Percentiles rank a stretch among this genome's conserved stretches.
Conservation (phyloP, 1,284 basidiomycete species). For the Tylopilus orsonianus region DNA sequence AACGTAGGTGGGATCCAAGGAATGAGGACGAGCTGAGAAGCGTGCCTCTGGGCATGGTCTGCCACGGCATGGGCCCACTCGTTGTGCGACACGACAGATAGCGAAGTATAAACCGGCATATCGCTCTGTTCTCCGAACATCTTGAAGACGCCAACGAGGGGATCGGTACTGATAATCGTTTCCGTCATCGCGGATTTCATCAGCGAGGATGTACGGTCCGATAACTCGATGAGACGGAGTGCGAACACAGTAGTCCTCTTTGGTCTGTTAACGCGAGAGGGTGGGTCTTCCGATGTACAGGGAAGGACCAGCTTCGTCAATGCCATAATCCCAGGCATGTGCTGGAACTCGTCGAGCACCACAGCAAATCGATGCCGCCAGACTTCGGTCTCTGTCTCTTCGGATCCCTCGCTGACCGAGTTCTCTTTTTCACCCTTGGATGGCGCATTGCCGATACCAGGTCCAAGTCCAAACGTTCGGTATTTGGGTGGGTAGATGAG, state of each 20-base stretch:
- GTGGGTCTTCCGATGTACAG: neutral
- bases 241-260: conserved; percentile 51
- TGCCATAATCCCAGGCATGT: conserved; percentile 75
- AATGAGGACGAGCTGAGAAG: conserved; percentile 77
- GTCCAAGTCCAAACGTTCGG: conserved; percentile 37
- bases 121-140: conserved; percentile 81
- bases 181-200: conserved; percentile 78
- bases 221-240: conserved; percentile 85
- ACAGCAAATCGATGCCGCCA: conserved; percentile 62
- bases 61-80: conserved; percentile 69
- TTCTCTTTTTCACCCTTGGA: conserved; percentile 6
- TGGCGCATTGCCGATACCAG: neutral
- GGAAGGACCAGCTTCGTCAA: conserved; percentile 58
- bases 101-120: conserved; percentile 63
- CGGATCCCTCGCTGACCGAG: conserved; percentile 17
- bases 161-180: conserved; percentile 71
- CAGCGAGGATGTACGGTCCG: conserved; percentile 87
- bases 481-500: conserved; percentile 71
- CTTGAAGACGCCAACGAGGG: conserved; percentile 79
- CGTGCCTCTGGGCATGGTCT: conserved; percentile 59
- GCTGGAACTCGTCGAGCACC: conserved; percentile 87
- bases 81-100: conserved; percentile 68
- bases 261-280: conserved; percentile 15
- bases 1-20: conserved; percentile 62
- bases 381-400: conserved; percentile 19